Evolutionary conservation across 2,329 filamentous ascomycete species (phyloP).

Genomic region (Nothopassalora personata): DNA sequence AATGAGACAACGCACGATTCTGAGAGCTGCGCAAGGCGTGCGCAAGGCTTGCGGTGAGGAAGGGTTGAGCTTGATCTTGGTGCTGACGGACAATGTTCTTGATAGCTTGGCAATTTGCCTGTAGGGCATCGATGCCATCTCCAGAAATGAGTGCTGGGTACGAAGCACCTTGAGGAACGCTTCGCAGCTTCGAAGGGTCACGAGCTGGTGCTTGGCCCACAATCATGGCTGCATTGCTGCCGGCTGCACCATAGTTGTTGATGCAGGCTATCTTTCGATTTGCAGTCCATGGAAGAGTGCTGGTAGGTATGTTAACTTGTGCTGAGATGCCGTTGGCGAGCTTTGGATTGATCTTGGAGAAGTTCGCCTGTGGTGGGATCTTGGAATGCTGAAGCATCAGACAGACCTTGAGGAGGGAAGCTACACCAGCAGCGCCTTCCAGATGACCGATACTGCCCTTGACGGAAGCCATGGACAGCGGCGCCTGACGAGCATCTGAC

Average conservation of each 20-base stretch:
- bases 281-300: slow-evolving; percentile 2
- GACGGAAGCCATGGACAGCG: slow-evolving; percentile 28
- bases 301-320: slow-evolving; percentile 3
- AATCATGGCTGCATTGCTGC: slow-evolving; percentile 30
- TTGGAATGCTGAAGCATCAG: slow-evolving; percentile 31
- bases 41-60: neutral
- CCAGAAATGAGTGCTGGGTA: neutral
- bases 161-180: neutral
- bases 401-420: slow-evolving; percentile 33
- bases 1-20: neutral
- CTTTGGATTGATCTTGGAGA: slow-evolving; percentile 10
- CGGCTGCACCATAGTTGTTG: slow-evolving; percentile 38
- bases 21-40: neutral
- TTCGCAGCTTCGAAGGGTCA: neutral
- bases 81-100: neutral
- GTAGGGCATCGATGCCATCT: neutral
- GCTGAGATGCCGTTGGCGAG: neutral
- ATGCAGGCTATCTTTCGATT: slow-evolving; percentile 14
- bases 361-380: slow-evolving; percentile 29
- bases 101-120: neutral
- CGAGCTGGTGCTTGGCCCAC: neutral
- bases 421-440: slow-evolving; percentile 33
- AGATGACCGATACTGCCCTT: slow-evolving; percentile 36
- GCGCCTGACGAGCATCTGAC: neutral
- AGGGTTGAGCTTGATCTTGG: neutral